Conservation (phyloP, 257 asterid genomes). For the Nemophila menziesii region DNA sequence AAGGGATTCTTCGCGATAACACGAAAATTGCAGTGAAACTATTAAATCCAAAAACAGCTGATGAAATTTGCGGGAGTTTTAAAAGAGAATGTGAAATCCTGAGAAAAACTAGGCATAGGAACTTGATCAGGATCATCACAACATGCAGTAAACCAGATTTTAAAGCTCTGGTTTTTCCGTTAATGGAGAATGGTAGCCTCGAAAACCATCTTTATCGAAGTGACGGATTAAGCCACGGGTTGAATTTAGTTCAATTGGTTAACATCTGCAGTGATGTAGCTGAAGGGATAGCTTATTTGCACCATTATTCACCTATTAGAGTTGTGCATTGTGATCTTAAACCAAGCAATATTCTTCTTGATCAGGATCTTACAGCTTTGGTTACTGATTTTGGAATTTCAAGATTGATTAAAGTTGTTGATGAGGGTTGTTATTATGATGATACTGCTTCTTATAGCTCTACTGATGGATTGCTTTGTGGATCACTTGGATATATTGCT, state of each 20-base stretch:
- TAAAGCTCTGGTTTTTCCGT: slow-evolving; percentile 75
- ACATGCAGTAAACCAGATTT: slow-evolving; percentile 67
- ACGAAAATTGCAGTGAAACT: slow-evolving; percentile 61
- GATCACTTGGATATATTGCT: slow-evolving; percentile 80
- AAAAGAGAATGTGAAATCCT: slow-evolving; percentile 73
- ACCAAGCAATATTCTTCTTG: slow-evolving; percentile 79
- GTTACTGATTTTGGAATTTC: slow-evolving; percentile 79
- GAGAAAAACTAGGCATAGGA: slow-evolving; percentile 57
- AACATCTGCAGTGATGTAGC: slow-evolving; percentile 68
- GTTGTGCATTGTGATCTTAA: slow-evolving; percentile 80
- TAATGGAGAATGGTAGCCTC: slow-evolving; percentile 73
- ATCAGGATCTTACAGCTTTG: slow-evolving; percentile 54
- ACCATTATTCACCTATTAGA: slow-evolving; percentile 54
- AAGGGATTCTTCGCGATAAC: slow-evolving; percentile 50
- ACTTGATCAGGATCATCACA: slow-evolving; percentile 56
- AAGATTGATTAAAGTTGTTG: slow-evolving; percentile 34
- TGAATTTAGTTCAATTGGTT: slow-evolving; percentile 39
- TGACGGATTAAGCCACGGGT: slow-evolving; percentile 14
- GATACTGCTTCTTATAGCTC: slow-evolving; percentile 51
- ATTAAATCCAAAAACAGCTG: slow-evolving; percentile 23
- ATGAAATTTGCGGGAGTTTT: slow-evolving; percentile 34
- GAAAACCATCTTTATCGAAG: slow-evolving; percentile 52
- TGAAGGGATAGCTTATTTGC: slow-evolving; percentile 70
- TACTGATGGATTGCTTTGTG: slow-evolving; percentile 58
- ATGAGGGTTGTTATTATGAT: slow-evolving; percentile 12